A percentile compares a stretch with the other conserved stretches of the same genome.
Conservation (phyloP, 305 asterid genomes). For the Fraxinus paxiana region DNA sequence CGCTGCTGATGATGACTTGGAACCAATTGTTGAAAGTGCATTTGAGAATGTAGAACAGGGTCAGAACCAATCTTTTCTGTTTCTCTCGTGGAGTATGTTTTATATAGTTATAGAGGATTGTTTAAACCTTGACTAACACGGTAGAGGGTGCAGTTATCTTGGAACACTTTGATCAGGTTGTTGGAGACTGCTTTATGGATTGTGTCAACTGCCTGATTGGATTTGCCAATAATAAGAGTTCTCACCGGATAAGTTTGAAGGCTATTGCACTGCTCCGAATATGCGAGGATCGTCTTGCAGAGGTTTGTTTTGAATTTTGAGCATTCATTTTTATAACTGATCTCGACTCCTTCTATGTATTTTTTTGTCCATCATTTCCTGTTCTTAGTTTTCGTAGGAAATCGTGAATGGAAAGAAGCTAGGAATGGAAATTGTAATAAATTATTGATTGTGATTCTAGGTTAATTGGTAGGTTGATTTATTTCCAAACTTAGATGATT, state of each 20-base stretch:
- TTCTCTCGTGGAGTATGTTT: conserved; percentile 17
- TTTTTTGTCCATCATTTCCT: conserved; percentile 6
- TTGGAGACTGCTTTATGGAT: conserved; percentile 99
- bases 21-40: conserved; percentile 94
- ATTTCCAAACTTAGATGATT: neutral
- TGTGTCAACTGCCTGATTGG: conserved; percentile 99
- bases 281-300: conserved; percentile 99
- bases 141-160: conserved; percentile 68
- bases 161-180: conserved; percentile 99
- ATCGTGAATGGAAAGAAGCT: neutral
- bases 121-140: conserved; percentile 32
- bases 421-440: neutral
- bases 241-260: conserved; percentile 95
- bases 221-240: conserved; percentile 91
- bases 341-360: neutral
- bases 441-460: neutral
- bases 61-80: conserved; percentile 30
- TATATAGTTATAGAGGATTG: conserved; percentile 17
- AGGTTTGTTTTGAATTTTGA: conserved; percentile 51
- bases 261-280: conserved; percentile 99
- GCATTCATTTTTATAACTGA: neutral
- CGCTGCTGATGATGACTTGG: conserved; percentile 94
- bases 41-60: conserved; percentile 99
- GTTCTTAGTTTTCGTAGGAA: conserved; percentile 10
- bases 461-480: neutral